Evolutionary conservation across 495 filamentous ascomycete genomes (phyloP).

Genomic region (Penicillium verhagenii): DNA sequence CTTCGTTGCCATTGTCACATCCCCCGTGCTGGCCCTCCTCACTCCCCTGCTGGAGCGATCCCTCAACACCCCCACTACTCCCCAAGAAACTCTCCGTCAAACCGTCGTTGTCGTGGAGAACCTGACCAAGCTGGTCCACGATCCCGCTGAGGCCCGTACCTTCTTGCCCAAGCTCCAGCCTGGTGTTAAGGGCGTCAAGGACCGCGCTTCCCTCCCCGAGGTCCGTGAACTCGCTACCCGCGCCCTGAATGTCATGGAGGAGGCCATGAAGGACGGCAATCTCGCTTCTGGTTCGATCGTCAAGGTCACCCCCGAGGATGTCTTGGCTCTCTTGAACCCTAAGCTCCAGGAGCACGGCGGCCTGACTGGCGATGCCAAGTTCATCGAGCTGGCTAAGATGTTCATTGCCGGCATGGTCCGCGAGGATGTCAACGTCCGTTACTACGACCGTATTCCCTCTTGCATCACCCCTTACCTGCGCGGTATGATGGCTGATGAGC

Average conservation of each 20-base stretch:
- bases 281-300: conserved; percentile 59
- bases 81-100: conserved; percentile 92
- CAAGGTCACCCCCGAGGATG: conserved; percentile 71
- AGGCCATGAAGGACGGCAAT: conserved; percentile 78
- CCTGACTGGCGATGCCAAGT: conserved; percentile 54
- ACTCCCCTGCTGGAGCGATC: conserved; percentile 93
- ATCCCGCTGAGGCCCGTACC: conserved; percentile 90
- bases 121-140: conserved; percentile 96
- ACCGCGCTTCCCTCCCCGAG: conserved; percentile 88
- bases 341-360: conserved; percentile 70
- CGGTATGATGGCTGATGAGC: conserved; percentile 59
- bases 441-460: conserved; percentile 65
- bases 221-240: conserved; percentile 86
- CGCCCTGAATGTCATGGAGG: conserved; percentile 83
- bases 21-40: conserved; percentile 95
- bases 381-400: conserved; percentile 64
- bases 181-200: conserved; percentile 84
- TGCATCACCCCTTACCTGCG: conserved; percentile 73
- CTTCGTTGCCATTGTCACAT: conserved; percentile 95
- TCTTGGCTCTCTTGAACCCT: conserved; percentile 68
- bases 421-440: conserved; percentile 84
- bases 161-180: conserved; percentile 96
- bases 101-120: conserved; percentile 99
- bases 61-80: conserved; percentile 83
- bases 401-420: conserved; percentile 86